These are phyloP conservation scores for Puccinia hordei DNA, from an alignment of 1,284 basidiomycete species.

Conservation along the genomic window DNA sequence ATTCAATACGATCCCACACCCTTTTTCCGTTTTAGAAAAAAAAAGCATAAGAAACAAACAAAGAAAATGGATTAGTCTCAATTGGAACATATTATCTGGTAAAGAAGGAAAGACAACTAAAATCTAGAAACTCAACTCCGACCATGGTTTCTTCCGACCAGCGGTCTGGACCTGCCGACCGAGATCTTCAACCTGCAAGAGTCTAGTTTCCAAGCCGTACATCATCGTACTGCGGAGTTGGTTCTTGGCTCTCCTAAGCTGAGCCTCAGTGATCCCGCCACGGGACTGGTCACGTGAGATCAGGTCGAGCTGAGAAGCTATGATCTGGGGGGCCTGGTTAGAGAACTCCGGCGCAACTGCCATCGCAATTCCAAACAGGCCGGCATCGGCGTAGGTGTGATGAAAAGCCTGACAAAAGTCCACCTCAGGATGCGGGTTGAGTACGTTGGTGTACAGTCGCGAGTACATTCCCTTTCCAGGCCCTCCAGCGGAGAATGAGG, in stretches of 20 bases:
- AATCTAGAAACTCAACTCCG: conserved; percentile 37
- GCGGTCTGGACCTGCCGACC: conserved; percentile 45
- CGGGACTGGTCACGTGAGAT: conserved; percentile 18
- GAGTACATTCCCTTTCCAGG: conserved; percentile 51
- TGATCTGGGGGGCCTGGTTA: conserved; percentile 23
- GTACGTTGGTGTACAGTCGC: conserved; percentile 42
- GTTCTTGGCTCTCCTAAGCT: conserved; percentile 48
- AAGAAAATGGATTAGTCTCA: conserved; percentile 18
- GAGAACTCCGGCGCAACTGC: conserved; percentile 43
- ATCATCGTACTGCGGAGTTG: conserved; percentile 46
- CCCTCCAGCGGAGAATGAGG: conserved; percentile 49
- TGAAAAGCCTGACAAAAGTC: conserved; percentile 50
- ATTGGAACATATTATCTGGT: neutral
- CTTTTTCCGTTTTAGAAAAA: neutral
- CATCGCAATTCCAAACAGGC: conserved; percentile 50
- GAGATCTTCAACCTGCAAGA: conserved; percentile 48
- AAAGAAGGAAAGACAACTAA: neutral
- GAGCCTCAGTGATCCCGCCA: conserved; percentile 31
- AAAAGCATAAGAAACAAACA: neutral
- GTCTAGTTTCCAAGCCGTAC: conserved; percentile 47
- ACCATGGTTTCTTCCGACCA: conserved; percentile 48
- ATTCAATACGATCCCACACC: conserved; percentile 46
- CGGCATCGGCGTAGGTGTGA: conserved; percentile 47
- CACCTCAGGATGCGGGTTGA: conserved; percentile 47
- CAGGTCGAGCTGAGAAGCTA: conserved; percentile 31